These are phyloP conservation scores for Cryomyces antarcticus DNA, from an alignment of 495 filamentous ascomycete species.

Conservation along the genomic window DNA sequence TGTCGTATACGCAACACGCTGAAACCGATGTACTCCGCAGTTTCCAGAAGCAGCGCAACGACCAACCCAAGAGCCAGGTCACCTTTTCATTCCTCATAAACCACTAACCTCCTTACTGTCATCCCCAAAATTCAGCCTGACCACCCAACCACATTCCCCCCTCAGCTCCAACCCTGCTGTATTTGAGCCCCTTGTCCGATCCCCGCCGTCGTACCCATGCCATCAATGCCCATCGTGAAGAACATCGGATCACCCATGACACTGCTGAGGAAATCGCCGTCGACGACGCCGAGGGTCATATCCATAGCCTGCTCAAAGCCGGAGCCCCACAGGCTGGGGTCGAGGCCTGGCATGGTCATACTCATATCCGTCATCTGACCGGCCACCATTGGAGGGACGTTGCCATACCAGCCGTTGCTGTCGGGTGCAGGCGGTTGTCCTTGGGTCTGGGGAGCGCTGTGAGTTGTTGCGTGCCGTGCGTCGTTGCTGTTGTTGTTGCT, in stretches of 20 bases:
- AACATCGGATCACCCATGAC: neutral
- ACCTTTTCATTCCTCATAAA: no score
- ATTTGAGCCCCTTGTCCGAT: no score
- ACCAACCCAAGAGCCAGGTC: no score
- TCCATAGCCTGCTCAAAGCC: constrained; percentile 16
- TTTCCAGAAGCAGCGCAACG: no score
- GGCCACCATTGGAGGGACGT: neutral
- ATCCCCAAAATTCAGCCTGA: no score
- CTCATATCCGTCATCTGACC: neutral
- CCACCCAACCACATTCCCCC: no score
- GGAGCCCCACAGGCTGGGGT: constrained; percentile 3
- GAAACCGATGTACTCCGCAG: no score
- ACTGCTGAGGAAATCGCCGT: neutral
- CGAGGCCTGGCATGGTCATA: neutral
- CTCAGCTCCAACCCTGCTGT: no score
- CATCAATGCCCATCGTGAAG: no score
- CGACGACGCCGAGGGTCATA: constrained; percentile 8
- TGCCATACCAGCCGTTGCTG: neutral
- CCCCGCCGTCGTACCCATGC: no score
- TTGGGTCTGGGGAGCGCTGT: neutral
- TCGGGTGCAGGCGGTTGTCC: neutral
- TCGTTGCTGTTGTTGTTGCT: constrained; percentile 5
- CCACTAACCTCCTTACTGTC: no score
- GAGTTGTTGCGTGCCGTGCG: neutral
- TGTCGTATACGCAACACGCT: no score